Evolutionary conservation across 805 yeast genomes (phyloP), one percentile per base, ranked within the genome.

Genomic region (Monosporozyma yasuniensis): DNA sequence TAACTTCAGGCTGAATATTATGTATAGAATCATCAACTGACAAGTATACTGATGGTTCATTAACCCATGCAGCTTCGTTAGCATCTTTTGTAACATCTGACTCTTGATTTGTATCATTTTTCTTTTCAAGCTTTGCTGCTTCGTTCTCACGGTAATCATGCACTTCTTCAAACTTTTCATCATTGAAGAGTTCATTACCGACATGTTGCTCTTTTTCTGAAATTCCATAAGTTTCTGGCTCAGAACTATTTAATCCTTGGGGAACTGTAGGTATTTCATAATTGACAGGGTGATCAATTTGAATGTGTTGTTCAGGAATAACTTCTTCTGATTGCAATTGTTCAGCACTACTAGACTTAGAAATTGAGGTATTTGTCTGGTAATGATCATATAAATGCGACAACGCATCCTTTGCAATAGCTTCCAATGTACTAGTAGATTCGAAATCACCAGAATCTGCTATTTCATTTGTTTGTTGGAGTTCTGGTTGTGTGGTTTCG

Each of bases 31-130:
- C 56, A 22, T 50, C 53, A 11, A 51, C 55, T 4, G 61, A 57
- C 34, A 49, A 57, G 38, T 53, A 59, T 3, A 53, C 42, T 4
- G 59, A 51, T 5, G 48, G 44, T 6, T 54, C 56, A 44, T 48
- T 48, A 1, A 35, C 41, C 11, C 18, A n/a, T n/a, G 23, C 28
- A 5, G 7, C 23, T 16, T 53, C 49, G 7, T 16, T 37, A 5
- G 37, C 42, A 9, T 46, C 47, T 14, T 16, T 38, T 23, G 23
- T 16, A 11, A 18, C 42, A 10, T 25, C 35, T 9, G 11, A 3
- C 14, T 27, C 11, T 10, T 25, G n/a, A 14, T 23, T 25, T 16
- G 10, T 12, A 25, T 42, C 44, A 23, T 16, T 25, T 16, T 27
- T 9, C 7, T n/a, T 25, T 37, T 37, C 41, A 8, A 37, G 16